Percentiles rank a stretch among this genome's conserved stretches.
These are phyloP conservation scores for Colletotrichum tropicicola DNA, from an alignment of 2,329 filamentous ascomycete genomes.

Conservation along the genomic window DNA sequence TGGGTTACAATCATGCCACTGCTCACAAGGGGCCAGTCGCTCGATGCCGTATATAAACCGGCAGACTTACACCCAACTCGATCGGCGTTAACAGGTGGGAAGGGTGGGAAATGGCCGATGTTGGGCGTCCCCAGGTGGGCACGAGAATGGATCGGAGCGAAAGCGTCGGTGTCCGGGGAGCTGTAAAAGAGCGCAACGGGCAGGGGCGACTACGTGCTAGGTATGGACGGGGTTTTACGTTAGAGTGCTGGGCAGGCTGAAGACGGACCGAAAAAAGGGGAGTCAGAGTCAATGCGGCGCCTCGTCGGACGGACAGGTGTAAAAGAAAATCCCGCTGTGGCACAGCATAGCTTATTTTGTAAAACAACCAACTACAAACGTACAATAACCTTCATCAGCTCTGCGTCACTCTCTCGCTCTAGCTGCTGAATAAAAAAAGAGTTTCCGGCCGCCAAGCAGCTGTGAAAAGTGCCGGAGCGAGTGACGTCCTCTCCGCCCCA, in stretches of 20 bases:
- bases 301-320: not conserved
- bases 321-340: not conserved
- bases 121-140: not conserved
- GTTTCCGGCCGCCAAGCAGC: not conserved
- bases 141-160: constrained; percentile 23
- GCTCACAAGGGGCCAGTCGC: not conserved
- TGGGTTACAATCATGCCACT: constrained; percentile 5
- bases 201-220: not conserved
- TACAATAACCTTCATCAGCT: not conserved
- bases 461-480: not conserved
- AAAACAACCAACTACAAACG: not conserved
- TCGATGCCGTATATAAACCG: constrained; percentile 10
- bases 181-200: constrained; percentile 1
- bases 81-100: not conserved
- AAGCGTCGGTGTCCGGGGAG: constrained; percentile 13
- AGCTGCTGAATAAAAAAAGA: not conserved
- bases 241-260: not conserved
- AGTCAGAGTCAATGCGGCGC: not conserved
- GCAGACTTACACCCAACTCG: not conserved
- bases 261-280: not conserved
- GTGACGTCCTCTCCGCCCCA: constrained; percentile 1
- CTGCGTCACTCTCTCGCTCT: not conserved
- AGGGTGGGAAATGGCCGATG: not conserved
- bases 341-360: not conserved
- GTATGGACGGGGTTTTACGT: not conserved